phyloP scores from a whole-genome alignment of 306 rosid species.

The Benincasa hispida region DNA sequence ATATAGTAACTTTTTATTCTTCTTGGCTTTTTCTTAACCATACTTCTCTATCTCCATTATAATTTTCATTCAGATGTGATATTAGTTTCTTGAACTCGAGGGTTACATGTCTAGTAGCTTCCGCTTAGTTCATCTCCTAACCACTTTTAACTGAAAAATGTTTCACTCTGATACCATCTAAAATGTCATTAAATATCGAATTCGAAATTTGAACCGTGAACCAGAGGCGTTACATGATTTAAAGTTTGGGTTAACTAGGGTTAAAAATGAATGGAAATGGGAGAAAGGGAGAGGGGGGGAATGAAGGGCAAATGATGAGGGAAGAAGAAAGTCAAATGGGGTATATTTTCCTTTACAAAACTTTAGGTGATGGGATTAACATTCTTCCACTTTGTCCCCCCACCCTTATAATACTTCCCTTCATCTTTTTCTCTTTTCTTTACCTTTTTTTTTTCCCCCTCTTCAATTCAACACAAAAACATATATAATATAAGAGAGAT shows the following conservation, averaged over 20 bases:
- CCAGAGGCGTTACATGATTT: no score
- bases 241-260: background rate
- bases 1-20: no score
- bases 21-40: no score
- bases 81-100: no score
- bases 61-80: no score
- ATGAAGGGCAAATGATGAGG: constrained; percentile 6
- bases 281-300: constrained; percentile 2
- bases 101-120: no score
- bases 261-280: background rate
- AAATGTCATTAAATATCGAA: no score
- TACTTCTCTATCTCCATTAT: no score
- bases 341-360: constrained; percentile 31
- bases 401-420: background rate
- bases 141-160: no score
- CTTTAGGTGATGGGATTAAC: constrained; percentile 87
- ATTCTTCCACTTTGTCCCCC: constrained; percentile 99
- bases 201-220: no score
- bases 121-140: no score
- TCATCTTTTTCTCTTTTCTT: constrained; percentile 1
- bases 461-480: background rate
- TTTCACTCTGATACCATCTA: no score
- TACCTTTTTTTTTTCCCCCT: constrained; percentile 11
- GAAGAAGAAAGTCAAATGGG: constrained; percentile 69
- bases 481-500: background rate